Conservation (phyloP, 352 stramenopile species). For the Thraustotheca clavata region DNA sequence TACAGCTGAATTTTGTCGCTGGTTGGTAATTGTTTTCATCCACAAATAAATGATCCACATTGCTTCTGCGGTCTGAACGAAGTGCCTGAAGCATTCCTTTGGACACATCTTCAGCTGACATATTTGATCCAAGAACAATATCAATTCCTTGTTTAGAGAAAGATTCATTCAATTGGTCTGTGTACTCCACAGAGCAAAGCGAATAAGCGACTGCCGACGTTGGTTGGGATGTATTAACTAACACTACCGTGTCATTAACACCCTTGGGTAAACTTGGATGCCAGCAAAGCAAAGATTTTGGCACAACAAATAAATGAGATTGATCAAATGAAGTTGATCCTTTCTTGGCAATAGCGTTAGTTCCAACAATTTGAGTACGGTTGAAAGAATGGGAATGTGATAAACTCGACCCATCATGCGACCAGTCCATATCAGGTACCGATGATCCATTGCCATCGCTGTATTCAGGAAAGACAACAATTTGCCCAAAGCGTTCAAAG, state of each 20-base stretch:
- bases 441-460: neutral
- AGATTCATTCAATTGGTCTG: constrained; percentile 56
- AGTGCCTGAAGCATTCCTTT: constrained; percentile 53
- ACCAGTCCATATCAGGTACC: neutral
- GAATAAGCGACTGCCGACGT: constrained; percentile 83
- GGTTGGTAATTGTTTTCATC: constrained; percentile 82
- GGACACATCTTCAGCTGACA: constrained; percentile 13
- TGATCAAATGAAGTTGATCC: neutral
- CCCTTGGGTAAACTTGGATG: constrained; percentile 67
- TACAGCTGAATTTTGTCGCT: constrained; percentile 75
- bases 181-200: constrained; percentile 76
- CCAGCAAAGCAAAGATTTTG: constrained; percentile 70
- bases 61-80: constrained; percentile 56
- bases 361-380: constrained; percentile 10
- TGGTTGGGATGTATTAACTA: constrained; percentile 71
- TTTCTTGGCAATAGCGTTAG: neutral
- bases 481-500: neutral
- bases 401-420: neutral
- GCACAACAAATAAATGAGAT: constrained; percentile 65
- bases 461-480: neutral
- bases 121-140: constrained; percentile 22
- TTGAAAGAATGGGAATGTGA: constrained; percentile 14
- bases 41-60: constrained; percentile 78
- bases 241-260: constrained; percentile 57
- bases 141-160: constrained; percentile 22